Evolutionary conservation across 164 flowering plant species (phyloP).

Genomic region (Vitis amurensis): DNA sequence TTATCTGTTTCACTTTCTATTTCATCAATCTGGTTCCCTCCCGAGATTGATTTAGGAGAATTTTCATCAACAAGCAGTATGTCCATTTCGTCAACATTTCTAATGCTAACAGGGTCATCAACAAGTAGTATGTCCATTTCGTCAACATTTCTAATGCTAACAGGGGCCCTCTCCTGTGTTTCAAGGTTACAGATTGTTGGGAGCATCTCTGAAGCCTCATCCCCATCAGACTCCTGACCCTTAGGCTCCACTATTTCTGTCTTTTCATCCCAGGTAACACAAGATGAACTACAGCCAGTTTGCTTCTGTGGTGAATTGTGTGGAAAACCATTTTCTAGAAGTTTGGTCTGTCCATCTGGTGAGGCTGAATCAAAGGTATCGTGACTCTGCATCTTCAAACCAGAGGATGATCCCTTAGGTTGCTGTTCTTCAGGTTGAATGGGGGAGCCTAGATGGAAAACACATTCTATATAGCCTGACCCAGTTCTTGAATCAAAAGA

Average conservation of each 20-base stretch:
- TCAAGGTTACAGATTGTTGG: conserved; percentile 19
- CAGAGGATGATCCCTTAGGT: conserved; percentile 24
- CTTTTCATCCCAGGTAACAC: conserved; percentile 83
- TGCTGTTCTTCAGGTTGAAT: conserved; percentile 36
- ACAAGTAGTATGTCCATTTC: conserved; percentile 6
- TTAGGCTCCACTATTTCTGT: conserved; percentile 53
- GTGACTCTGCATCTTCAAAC: conserved; percentile 23
- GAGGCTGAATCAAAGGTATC: conserved; percentile 30
- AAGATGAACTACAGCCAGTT: conserved; percentile 36
- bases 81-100: conserved; percentile 23
- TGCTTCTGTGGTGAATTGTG: conserved; percentile 27
- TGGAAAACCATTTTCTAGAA: conserved; percentile 23
- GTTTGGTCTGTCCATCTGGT: conserved; percentile 22
- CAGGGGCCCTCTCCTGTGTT: conserved; percentile 20
- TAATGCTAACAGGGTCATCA: conserved; percentile 7
- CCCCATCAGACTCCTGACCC: conserved; percentile 13
- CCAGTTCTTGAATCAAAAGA: conserved; percentile 48
- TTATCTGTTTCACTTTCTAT: conserved; percentile 72
- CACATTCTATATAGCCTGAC: conserved; percentile 45
- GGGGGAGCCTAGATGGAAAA: conserved; percentile 36
- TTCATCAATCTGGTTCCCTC: conserved; percentile 41
- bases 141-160: conserved; percentile 17
- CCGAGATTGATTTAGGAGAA: conserved; percentile 19
- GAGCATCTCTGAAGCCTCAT: conserved; percentile 25
- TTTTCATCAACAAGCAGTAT: conserved; percentile 24